These are phyloP conservation scores for Plantago major DNA, from an alignment of 257 asterid genomes.

Conservation along the genomic window DNA sequence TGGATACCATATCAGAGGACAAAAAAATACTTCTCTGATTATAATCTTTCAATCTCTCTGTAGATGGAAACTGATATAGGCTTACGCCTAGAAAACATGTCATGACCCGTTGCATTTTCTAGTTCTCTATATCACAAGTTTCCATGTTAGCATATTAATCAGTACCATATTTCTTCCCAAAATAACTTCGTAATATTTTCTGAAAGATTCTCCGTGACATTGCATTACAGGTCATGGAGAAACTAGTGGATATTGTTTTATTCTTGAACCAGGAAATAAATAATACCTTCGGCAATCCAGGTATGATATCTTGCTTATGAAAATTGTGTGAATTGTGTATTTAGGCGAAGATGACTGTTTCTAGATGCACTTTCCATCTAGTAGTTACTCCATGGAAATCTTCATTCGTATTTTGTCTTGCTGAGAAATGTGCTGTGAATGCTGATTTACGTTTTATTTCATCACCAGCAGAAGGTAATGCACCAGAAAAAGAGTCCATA, in stretches of 20 bases:
- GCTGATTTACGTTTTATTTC: conserved; percentile 12
- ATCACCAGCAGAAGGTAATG: conserved; percentile 30
- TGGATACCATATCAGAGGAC: too few species aligned
- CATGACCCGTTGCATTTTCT: background rate
- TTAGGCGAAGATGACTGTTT: background rate
- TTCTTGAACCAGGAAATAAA: conserved; percentile 69
- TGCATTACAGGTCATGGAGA: conserved; percentile 63
- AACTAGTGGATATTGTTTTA: conserved; percentile 69
- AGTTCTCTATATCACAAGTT: background rate
- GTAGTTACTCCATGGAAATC: too few species aligned
- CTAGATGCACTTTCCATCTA: background rate
- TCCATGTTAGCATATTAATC: background rate
- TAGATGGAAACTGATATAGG: background rate
- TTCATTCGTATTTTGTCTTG: too few species aligned
- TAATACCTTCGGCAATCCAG: conserved; percentile 49
- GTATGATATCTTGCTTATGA: conserved; percentile 32
- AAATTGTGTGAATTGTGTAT: background rate
- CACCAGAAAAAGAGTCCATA: conserved; percentile 27
- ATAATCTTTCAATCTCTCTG: background rate
- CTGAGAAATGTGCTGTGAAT: background rate
- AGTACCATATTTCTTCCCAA: too few species aligned
- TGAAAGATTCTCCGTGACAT: conserved; percentile 13
- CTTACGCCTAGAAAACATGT: background rate
- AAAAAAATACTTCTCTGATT: too few species aligned
- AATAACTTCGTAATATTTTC: background rate